Base-by-base conservation (phyloP, 2,329 filamentous ascomycete genomes). In the Cladorrhinum sp. region DNA sequence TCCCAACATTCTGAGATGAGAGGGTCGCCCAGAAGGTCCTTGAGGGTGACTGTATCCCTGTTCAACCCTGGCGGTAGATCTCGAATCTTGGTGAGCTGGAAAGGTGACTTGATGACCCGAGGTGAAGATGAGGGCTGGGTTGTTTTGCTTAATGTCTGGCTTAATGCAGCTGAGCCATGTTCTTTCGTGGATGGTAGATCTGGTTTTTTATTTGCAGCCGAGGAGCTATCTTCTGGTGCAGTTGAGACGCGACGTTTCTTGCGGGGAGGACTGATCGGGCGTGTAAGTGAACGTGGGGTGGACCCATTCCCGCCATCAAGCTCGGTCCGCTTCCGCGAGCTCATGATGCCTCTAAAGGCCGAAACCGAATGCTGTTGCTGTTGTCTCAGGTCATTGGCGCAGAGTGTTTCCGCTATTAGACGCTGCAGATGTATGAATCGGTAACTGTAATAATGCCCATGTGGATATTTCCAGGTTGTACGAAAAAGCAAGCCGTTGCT, bases 1-100 rank as follows among this genome's bases (percentile, higher is more conserved):
- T 87, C 80, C 87, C 87, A 90, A 64, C 83, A 85, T 69, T 89
- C 85, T 41, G 82, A 81, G 58, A 95, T 90, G 63, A 92, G 78
- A 0, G 90, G 89, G 70, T 92, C 86, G 0, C 89, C 85, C 1
- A 96, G 79, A 5, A 96, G 79, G 60, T 91, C 88, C 3, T 76
- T 75, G 9, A 95, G 76, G 1, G 79, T 81, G 32, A 93, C 74
- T 0, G 90, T 79, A 71, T 89, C 89, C 23, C 78, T 75, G 74
- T 96, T 95, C 62, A 76, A 74, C 1, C 75, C 72, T 1, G 77
- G 72, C 1, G 85, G 78, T 0, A 93, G 76, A 66, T 90, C 88
- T 25, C 77, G 79, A 57, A 95, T 87, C 61, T 79, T 81, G 0
- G 89, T 93, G 13, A 95, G 82, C 60, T 86, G 85, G 65, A 93